phyloP scores from a whole-genome alignment of 352 stramenopile genomes.

The Vaucheria bursata region DNA sequence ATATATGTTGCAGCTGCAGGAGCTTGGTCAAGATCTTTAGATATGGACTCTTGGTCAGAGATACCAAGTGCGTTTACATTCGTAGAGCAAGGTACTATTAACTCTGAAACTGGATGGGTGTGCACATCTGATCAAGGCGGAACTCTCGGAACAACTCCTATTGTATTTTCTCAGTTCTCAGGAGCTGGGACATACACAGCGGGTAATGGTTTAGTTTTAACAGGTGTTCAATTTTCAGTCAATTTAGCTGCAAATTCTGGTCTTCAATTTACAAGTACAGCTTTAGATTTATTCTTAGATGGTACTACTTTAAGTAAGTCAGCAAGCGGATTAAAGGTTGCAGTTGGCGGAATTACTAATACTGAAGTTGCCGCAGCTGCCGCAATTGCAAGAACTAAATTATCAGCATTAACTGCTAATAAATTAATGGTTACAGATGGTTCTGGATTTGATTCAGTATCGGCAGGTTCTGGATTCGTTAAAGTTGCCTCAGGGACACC shows the following conservation, averaged over 20 bases:
- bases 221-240: too few species aligned
- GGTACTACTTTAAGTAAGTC: neutral
- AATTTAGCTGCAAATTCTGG: too few species aligned
- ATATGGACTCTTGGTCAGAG: too few species aligned
- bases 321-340: neutral
- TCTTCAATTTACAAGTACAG: neutral
- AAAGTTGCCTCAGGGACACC: neutral
- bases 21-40: too few species aligned
- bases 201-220: neutral
- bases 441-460: neutral
- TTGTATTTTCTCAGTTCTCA: neutral
- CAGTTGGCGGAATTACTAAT: neutral
- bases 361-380: neutral
- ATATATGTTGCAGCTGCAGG: too few species aligned
- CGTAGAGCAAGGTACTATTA: neutral
- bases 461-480: neutral
- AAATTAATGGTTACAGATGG: neutral
- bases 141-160: neutral
- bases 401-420: neutral
- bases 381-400: too few species aligned
- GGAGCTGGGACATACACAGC: neutral
- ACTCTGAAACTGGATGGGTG: neutral
- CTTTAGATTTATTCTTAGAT: neutral
- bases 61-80: neutral
- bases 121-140: neutral